These are phyloP conservation scores for Actinomortierella ambigua DNA, from an alignment of 371 early-diverging fungal species.

Conservation along the genomic window DNA sequence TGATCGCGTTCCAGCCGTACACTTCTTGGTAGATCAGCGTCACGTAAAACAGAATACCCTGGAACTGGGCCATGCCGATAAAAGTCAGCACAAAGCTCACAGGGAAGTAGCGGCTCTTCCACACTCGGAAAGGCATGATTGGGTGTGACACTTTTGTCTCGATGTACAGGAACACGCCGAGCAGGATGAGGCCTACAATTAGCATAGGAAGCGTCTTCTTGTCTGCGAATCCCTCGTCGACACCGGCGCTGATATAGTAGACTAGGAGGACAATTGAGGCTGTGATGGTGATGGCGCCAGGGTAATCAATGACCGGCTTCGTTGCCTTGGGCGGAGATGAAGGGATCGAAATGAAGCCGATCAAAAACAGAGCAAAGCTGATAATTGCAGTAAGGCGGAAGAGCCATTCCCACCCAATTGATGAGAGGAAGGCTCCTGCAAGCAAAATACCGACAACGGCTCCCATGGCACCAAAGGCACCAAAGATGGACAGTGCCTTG, in stretches of 20 bases:
- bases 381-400: constrained; percentile 36
- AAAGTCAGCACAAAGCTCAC: constrained; percentile 36
- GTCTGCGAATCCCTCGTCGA: constrained; percentile 41
- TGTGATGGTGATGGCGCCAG: constrained; percentile 33
- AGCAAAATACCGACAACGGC: constrained; percentile 31
- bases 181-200: constrained; percentile 21
- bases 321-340: constrained; percentile 11
- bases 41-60: constrained; percentile 33
- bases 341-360: constrained; percentile 25
- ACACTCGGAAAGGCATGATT: constrained; percentile 47
- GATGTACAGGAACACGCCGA: constrained; percentile 17
- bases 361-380: constrained; percentile 10
- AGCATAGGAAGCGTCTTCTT: constrained; percentile 31
- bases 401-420: constrained; percentile 40
- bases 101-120: constrained; percentile 37
- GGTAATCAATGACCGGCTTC: constrained; percentile 17
- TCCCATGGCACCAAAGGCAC: constrained; percentile 46
- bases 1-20: constrained; percentile 25
- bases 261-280: constrained; percentile 37
- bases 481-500: constrained; percentile 38
- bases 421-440: constrained; percentile 35
- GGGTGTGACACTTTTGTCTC: constrained; percentile 37
- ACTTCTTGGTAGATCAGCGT: constrained; percentile 44
- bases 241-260: constrained; percentile 44
- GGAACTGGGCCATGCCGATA: constrained; percentile 39